Conservation (phyloP, 768 basidiomycete genomes). For the Hebeloma cylindrosporum region DNA sequence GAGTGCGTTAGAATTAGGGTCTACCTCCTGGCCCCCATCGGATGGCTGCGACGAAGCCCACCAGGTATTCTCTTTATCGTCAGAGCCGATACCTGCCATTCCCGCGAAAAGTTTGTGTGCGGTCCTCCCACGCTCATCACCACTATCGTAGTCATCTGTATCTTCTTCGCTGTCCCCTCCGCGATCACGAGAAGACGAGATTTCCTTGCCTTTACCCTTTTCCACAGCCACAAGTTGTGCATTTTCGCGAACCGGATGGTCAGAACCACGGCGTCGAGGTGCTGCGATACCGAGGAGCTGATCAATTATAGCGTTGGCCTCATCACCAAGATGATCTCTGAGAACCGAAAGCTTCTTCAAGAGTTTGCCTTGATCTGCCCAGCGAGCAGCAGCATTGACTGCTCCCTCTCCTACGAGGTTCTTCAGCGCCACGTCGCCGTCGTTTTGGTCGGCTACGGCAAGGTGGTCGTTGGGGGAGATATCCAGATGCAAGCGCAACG, state of each 20-base stretch:
- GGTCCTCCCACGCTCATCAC: constrained; percentile 55
- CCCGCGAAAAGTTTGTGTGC: constrained; percentile 57
- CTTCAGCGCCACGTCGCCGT: constrained; percentile 53
- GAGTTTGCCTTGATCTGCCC: constrained; percentile 53
- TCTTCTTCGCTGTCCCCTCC: constrained; percentile 34
- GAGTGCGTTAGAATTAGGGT: background rate
- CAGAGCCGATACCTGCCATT: constrained; percentile 32
- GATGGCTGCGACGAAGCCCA: constrained; percentile 29
- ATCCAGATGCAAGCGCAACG: constrained; percentile 8
- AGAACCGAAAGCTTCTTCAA: constrained; percentile 45
- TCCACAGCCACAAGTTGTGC: background rate
- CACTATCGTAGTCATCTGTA: constrained; percentile 37
- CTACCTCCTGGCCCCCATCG: constrained; percentile 9
- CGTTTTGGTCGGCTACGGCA: constrained; percentile 20
- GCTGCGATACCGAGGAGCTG: constrained; percentile 23
- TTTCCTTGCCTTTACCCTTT: constrained; percentile 21
- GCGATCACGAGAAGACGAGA: constrained; percentile 14
- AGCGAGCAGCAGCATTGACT: constrained; percentile 45
- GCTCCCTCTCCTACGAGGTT: constrained; percentile 65
- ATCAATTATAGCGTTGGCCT: constrained; percentile 36
- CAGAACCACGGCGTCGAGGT: background rate
- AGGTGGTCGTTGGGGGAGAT: constrained; percentile 11
- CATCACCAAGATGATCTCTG: constrained; percentile 40
- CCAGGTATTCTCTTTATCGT: constrained; percentile 34
- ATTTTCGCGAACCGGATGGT: constrained; percentile 4